Evolutionary conservation across 371 early-diverging fungal species (phyloP).

Genomic region (Mortierella sp.): DNA sequence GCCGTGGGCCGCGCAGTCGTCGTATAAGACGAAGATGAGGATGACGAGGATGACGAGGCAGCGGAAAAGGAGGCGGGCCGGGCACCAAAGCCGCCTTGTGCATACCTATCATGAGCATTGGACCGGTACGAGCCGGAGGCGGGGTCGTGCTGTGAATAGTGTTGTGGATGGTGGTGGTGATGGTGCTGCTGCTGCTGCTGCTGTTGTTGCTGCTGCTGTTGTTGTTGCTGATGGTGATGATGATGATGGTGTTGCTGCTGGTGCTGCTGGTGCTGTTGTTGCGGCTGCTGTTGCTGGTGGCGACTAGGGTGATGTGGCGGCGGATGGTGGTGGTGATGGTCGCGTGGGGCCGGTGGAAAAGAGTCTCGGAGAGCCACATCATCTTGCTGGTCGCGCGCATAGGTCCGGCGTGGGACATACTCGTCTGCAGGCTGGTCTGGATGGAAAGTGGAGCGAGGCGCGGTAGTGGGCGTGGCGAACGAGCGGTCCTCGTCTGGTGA

Average conservation of each 20-base stretch:
- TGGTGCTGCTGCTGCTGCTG: background rate
- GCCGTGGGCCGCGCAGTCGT: background rate
- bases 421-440: too few species aligned
- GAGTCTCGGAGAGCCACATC: background rate
- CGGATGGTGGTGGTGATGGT: constrained; percentile 10
- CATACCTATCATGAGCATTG: background rate
- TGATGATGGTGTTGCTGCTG: constrained; percentile 9
- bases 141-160: constrained; percentile 2
- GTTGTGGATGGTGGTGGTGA: constrained; percentile 9
- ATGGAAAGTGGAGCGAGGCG: too few species aligned
- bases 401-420: too few species aligned
- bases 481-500: too few species aligned
- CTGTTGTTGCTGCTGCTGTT: background rate
- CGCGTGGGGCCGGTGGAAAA: background rate
- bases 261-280: background rate
- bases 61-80: constrained; percentile 41
- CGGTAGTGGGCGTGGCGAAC: too few species aligned
- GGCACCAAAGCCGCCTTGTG: background rate
- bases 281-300: background rate
- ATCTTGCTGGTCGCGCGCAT: too few species aligned
- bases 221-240: constrained; percentile 3
- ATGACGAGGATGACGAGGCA: constrained; percentile 5
- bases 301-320: too few species aligned
- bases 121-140: background rate
- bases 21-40: constrained; percentile 8